phyloP scores from a whole-genome alignment of 2,329 filamentous ascomycete genomes.

The Pyrenophora graminea region DNA sequence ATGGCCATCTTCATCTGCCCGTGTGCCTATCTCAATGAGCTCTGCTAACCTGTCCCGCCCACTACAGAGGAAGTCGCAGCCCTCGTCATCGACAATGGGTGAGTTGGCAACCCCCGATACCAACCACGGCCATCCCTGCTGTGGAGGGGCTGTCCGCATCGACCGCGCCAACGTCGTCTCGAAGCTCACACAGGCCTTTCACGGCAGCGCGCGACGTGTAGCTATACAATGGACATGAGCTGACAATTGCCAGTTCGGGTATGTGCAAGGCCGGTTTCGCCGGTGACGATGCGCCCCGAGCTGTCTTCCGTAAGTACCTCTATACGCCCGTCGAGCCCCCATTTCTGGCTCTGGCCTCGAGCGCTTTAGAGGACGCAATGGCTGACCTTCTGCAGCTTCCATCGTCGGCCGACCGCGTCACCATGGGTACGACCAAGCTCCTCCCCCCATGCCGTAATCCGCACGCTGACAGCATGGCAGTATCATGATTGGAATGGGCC shows the following conservation, averaged over 20 bases:
- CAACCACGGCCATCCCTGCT: conserved; percentile 41
- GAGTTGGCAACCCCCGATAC: conserved; percentile 59
- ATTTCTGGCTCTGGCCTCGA: conserved; percentile 1
- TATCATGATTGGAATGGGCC: conserved; percentile 99
- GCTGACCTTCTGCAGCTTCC: conserved; percentile 68
- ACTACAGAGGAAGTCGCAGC: conserved; percentile 97
- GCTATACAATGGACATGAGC: conserved; percentile 34
- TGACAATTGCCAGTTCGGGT: conserved; percentile 77
- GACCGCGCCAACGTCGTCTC: conserved; percentile 29
- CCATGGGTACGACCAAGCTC: conserved; percentile 80
- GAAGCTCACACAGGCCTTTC: conserved; percentile 26
- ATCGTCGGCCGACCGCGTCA: conserved; percentile 99
- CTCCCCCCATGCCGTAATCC: conserved; percentile 19
- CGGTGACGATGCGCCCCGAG: conserved; percentile 99
- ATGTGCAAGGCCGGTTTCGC: conserved; percentile 99
- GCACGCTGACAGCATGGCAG: conserved; percentile 59
- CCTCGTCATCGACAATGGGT: conserved; percentile 99
- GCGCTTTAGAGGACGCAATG: conserved; percentile 20
- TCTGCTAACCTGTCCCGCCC: conserved; percentile 41
- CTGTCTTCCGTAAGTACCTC: conserved; percentile 95
- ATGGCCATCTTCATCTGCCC: conserved; percentile 22
- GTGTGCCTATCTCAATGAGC: conserved; percentile 37
- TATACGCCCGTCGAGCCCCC: conserved; percentile 15
- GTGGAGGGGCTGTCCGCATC: conserved; percentile 44
- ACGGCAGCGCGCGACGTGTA: conserved; percentile 29